Conservation (phyloP, 2,329 filamentous ascomycete species). For the Trichoderma pleuroti region DNA sequence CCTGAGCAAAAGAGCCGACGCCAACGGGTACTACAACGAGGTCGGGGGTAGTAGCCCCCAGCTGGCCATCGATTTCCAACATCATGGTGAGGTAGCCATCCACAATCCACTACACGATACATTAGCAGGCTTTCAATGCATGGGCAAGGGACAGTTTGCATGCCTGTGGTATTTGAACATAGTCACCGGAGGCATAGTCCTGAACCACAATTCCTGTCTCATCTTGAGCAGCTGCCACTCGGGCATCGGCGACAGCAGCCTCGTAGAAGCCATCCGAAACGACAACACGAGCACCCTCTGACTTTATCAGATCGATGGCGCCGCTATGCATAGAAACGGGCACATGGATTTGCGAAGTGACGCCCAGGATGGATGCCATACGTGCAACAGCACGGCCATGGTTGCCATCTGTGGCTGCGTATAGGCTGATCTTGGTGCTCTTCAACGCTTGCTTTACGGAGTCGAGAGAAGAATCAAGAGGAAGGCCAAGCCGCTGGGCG, state of each 20-base stretch:
- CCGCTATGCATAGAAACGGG: slow-evolving; percentile 53
- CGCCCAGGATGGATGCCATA: slow-evolving; percentile 59
- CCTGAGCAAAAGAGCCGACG: slow-evolving; percentile 69
- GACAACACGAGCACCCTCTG: slow-evolving; percentile 60
- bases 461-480: slow-evolving; percentile 41
- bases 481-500: slow-evolving; percentile 40
- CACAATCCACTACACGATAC: slow-evolving; percentile 59
- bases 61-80: slow-evolving; percentile 61
- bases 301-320: slow-evolving; percentile 52
- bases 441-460: slow-evolving; percentile 37
- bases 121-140: background rate
- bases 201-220: slow-evolving; percentile 56
- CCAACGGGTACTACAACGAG: slow-evolving; percentile 65
- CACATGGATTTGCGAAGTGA: slow-evolving; percentile 59
- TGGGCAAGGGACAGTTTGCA: background rate
- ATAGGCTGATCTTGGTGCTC: slow-evolving; percentile 40
- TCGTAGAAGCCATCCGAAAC: slow-evolving; percentile 62
- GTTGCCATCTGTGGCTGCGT: slow-evolving; percentile 72
- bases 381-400: slow-evolving; percentile 69
- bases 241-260: slow-evolving; percentile 51
- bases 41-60: slow-evolving; percentile 35
- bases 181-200: slow-evolving; percentile 65
- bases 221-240: slow-evolving; percentile 37
- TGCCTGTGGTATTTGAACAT: slow-evolving; percentile 60
- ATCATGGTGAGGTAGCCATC: slow-evolving; percentile 76